Conservation (phyloP, 106 monocot species). For the Gastrodia elata region DNA sequence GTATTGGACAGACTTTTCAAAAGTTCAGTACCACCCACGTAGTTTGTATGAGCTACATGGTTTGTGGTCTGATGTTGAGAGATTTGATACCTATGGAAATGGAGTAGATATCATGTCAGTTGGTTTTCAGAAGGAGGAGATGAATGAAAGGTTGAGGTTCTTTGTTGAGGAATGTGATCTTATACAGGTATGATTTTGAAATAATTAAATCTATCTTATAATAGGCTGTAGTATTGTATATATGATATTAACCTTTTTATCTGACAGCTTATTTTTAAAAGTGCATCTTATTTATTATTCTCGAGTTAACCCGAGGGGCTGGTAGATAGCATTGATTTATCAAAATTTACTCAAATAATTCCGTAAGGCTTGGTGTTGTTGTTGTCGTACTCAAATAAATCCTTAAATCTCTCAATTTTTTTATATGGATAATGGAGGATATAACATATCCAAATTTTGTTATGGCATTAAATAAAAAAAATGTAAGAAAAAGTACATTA, state of each 20-base stretch:
- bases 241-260: background rate
- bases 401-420: too few relatives aligned
- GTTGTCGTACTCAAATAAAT: too few relatives aligned
- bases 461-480: too few relatives aligned
- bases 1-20: slow-evolving; percentile 92
- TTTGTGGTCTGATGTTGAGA: slow-evolving; percentile 59
- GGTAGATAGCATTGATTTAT: too few relatives aligned
- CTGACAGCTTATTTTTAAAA: too few relatives aligned
- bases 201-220: background rate
- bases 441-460: too few relatives aligned
- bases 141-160: slow-evolving; percentile 70
- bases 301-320: too few relatives aligned
- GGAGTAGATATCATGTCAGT: slow-evolving; percentile 58
- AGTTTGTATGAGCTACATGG: slow-evolving; percentile 64
- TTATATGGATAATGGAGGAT: too few relatives aligned
- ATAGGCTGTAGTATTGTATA: background rate
- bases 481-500: too few relatives aligned
- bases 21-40: slow-evolving; percentile 77
- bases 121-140: slow-evolving; percentile 57
- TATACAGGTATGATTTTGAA: slow-evolving; percentile 52
- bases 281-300: too few relatives aligned
- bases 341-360: too few relatives aligned
- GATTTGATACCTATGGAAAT: slow-evolving; percentile 69
- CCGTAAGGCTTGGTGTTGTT: too few relatives aligned
- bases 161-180: slow-evolving; percentile 95